Evolutionary conservation across 2,329 filamentous ascomycete species (phyloP), one percentile per base, ranked within the genome.

Genomic region (Penicillium crustosum): DNA sequence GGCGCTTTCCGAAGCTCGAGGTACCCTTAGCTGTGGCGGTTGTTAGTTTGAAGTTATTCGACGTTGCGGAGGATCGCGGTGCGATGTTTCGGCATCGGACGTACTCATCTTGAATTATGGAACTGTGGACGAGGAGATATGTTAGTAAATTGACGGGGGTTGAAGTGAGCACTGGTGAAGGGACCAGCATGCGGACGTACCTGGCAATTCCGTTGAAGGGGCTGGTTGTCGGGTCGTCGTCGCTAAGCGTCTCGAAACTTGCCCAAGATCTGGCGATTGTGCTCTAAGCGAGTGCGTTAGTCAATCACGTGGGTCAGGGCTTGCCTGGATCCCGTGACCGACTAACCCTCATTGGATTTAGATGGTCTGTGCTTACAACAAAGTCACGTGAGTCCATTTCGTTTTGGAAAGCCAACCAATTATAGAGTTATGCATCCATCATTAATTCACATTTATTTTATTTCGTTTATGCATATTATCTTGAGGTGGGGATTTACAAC

Each of bases 1-100:
- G 91, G 87, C 91, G 88, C 82, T 88, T 88, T 77, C 85, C 85
- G 78, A 88, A 88, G 79, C 83, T 86, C 76, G 83, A 86, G 75
- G 85, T 88, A 84, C 86, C 86, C 85, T 88, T 88, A 77, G 85
- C 85, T 87, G 74, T 81, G 66, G 70, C 68, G 66, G 64, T 64
- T 70, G 77, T 83, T 73, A 83, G 79, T 80, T 60, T 71, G 53
- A 56, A 65, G 53, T 44, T 61, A 58, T 65, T 66, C 58, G 66
- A 62, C 47, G 64, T 60, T 55, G 62, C 61, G 54, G 60, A 62
- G 53, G 39, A 58, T 67, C 56, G 65, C 61, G 61, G 53, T 66
- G 60, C 58, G 65, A 61, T 55, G 52, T 64, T 63, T 70, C 62
- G 63, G 53, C 62, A 67, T 67, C 66, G 67, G 66, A 79, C 82